phyloP scores from a whole-genome alignment of 2,329 filamentous ascomycete species.

The Helminthosporium solani region DNA sequence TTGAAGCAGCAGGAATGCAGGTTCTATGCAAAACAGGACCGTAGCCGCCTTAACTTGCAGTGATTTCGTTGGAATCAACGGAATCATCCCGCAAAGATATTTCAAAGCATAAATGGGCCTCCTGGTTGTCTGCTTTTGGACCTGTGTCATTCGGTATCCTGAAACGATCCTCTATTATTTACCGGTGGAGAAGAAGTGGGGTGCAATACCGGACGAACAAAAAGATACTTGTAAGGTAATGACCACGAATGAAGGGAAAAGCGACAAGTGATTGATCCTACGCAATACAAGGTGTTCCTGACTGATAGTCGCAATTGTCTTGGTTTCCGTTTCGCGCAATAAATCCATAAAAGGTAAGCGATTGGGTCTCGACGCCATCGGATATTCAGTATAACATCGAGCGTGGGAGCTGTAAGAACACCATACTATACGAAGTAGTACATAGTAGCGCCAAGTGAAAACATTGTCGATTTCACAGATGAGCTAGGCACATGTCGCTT shows the following conservation, averaged over 20 bases:
- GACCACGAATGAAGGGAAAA: conserved; percentile 40
- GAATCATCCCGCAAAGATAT: conserved; percentile 13
- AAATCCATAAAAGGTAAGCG: no score
- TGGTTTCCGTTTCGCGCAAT: conserved; percentile 6
- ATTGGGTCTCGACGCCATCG: no score
- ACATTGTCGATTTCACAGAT: no score
- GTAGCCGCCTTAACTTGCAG: conserved; percentile 63
- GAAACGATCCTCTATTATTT: conserved; percentile 27
- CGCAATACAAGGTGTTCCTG: conserved; percentile 18
- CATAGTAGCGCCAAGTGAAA: no score
- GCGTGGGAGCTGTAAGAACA: no score
- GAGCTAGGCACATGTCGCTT: no score
- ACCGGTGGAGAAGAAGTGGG: conserved; percentile 44
- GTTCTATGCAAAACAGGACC: conserved; percentile 58
- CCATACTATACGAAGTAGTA: no score
- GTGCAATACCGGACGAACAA: conserved; percentile 45
- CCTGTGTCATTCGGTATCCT: conserved; percentile 14
- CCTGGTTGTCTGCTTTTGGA: conserved; percentile 30
- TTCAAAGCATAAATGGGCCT: conserved; percentile 26
- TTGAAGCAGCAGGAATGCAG: conserved; percentile 60
- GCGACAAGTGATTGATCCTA: conserved; percentile 16
- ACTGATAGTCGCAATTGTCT: neutral
- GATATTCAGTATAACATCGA: no score
- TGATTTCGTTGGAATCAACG: conserved; percentile 27
- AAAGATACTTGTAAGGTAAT: conserved; percentile 48